phyloP scores from a whole-genome alignment of 169 alveolate species.

The Sarcocystis neurona region DNA sequence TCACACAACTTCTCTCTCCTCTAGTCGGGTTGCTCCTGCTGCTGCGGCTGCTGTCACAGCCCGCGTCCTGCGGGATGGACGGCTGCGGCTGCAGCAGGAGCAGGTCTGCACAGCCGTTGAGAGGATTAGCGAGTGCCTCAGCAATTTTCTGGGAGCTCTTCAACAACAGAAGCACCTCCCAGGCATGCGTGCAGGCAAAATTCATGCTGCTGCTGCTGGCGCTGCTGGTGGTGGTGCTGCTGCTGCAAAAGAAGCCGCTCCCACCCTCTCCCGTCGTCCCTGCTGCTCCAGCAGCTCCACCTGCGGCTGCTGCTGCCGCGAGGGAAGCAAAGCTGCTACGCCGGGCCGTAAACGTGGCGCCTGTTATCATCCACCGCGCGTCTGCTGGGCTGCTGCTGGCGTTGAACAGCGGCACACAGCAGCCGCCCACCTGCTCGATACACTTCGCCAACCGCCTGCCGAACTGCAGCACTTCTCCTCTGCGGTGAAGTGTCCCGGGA shows the following conservation, averaged over 20 bases:
- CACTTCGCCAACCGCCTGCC: not conserved
- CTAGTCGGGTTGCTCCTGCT: too few relatives aligned
- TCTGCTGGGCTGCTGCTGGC: slow-evolving; percentile 16
- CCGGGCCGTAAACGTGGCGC: slow-evolving; percentile 20
- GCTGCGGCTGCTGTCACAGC: too few relatives aligned
- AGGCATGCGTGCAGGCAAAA: not conserved
- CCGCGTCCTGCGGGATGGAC: too few relatives aligned
- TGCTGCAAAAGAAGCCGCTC: too few relatives aligned
- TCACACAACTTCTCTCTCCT: too few relatives aligned
- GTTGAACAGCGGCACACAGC: slow-evolving; percentile 33
- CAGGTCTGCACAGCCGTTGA: slow-evolving; percentile 16
- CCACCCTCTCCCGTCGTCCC: too few relatives aligned
- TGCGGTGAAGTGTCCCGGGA: not conserved
- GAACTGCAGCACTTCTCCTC: not conserved
- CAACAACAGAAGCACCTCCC: slow-evolving; percentile 31
- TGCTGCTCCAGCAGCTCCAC: not conserved
- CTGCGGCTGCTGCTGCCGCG: too few relatives aligned
- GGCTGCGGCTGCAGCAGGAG: not conserved
- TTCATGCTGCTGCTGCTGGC: slow-evolving; percentile 9
- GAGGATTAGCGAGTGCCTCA: slow-evolving; percentile 11
- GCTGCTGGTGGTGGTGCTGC: not conserved
- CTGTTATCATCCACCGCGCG: slow-evolving; percentile 32
- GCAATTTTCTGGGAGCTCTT: slow-evolving; percentile 27
- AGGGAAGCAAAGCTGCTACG: not conserved
- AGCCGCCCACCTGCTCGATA: not conserved